Percentiles rank a stretch among this genome's conserved stretches.
phyloP scores from a whole-genome alignment of 306 rosid genomes.

The Rubus idaeus region DNA sequence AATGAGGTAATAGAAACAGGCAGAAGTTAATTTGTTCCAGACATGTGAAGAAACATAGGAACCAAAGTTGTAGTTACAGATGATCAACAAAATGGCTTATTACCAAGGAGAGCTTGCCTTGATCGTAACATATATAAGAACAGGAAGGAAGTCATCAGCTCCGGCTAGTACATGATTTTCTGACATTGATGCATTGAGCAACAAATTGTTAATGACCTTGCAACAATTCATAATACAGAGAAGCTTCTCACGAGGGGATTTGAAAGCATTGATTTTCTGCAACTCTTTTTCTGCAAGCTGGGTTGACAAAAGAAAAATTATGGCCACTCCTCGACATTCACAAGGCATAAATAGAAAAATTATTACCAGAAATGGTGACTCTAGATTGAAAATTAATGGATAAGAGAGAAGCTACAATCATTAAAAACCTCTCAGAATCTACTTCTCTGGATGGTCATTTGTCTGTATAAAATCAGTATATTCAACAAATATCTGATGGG shows the following conservation, averaged over 20 bases:
- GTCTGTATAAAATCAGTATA: not conserved
- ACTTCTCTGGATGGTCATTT: not conserved
- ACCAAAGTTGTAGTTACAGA: conserved; percentile 9
- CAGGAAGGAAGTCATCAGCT: conserved; percentile 78
- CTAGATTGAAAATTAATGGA: not conserved
- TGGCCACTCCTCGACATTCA: not conserved
- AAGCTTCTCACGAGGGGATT: conserved; percentile 77
- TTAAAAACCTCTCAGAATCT: not conserved
- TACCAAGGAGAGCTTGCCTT: conserved; percentile 85
- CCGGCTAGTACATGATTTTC: conserved; percentile 64
- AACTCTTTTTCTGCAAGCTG: conserved; percentile 78
- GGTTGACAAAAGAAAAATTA: conserved; percentile 10
- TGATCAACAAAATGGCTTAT: conserved; percentile 42
- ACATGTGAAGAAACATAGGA: not conserved
- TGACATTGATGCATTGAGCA: conserved; percentile 62
- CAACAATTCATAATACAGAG: conserved; percentile 63
- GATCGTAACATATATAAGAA: conserved; percentile 70
- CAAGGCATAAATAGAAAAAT: not conserved
- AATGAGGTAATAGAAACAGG: conserved; percentile 4
- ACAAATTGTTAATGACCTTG: conserved; percentile 64
- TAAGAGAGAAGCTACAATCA: not conserved
- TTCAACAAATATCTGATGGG: not conserved
- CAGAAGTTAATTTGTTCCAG: not conserved
- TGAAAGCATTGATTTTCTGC: conserved; percentile 62
- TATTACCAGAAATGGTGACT: not conserved